Conservation (phyloP, 495 filamentous ascomycete genomes). For the Hypomontagnella submonticulosa region DNA sequence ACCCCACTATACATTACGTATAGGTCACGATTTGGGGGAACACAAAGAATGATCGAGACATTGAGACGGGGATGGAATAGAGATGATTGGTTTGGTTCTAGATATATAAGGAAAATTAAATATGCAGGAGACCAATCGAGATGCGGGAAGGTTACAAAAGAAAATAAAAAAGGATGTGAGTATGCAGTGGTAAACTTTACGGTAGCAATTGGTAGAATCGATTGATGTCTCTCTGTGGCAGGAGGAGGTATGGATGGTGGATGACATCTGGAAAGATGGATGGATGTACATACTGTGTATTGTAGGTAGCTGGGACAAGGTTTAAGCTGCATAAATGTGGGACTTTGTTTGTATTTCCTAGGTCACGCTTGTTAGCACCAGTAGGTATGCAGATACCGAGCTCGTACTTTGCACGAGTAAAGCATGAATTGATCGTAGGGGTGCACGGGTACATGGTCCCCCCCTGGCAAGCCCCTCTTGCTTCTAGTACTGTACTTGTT, state of each 20-base stretch:
- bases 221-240: neutral
- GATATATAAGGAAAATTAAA: neutral
- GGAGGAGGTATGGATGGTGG: conserved; percentile 21
- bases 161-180: neutral
- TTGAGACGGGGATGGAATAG: conserved; percentile 1
- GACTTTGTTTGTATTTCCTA: conserved; percentile 15
- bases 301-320: too few species aligned
- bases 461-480: conserved; percentile 32
- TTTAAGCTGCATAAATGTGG: conserved; percentile 18
- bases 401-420: conserved; percentile 36
- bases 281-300: too few species aligned
- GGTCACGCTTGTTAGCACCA: conserved; percentile 5
- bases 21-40: neutral
- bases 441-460: conserved; percentile 18
- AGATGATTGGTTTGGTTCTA: neutral
- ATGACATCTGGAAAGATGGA: conserved; percentile 5
- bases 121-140: neutral
- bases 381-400: conserved; percentile 14
- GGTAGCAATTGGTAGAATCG: too few species aligned
- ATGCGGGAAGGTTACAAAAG: neutral
- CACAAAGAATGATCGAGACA: conserved; percentile 7
- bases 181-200: too few species aligned
- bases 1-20: conserved; percentile 3
- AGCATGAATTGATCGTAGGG: conserved; percentile 31
- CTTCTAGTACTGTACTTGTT: conserved; percentile 3